Base-by-base conservation (phyloP, 2,329 filamentous ascomycete genomes). In the Fusarium pseudocircinatum region DNA sequence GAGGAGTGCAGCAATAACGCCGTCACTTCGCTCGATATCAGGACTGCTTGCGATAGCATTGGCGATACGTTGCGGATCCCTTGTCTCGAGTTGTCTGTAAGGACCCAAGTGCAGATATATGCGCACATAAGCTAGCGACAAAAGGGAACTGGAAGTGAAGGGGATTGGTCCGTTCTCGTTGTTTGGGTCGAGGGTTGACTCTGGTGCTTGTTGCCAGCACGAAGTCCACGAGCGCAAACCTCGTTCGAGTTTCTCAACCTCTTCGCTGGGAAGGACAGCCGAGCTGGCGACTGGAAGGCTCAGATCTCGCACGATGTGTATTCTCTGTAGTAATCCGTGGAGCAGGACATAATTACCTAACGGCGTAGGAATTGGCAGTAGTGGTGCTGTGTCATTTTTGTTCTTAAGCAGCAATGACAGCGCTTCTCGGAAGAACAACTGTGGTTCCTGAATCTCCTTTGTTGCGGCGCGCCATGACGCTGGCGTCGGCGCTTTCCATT, bases 1-100 rank as follows among this genome's bases (percentile, higher is more conserved):
- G 0, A 89, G 79, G 2, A 88, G 80, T 0, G 88, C 87, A 0
- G 84, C 82, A 7, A 86, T 82, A 7, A 86, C 78, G 2, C 85
- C 84, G 46, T 87, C 84, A 28, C 86, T 85, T 0, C 86, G 82
- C 44, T 85, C 83, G 0, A 88, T 84, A 1, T 77, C 75, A 0
- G 84, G 85, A 0, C 81, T 78, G 5, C 75, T 75, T 20, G 70
- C 68, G 7, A 87, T 74, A 0, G 84, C 82, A n/a, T 77, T 68
- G 10, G 85, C 83, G 22, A 86, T 85, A 2, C 78, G 70, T 1
- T 71, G 60, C 0, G 85, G 81, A 47, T 87, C 84, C 18, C 85
- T 82, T 0, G 84, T 83, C 32, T 86, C 83, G 0, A 86, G 79
- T 9, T 82, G 79, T 0, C 85, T 79, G 54, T 84, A 80, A 0